Base-by-base conservation (phyloP, 2,329 filamentous ascomycete genomes). In the Colletotrichum truncatum region DNA sequence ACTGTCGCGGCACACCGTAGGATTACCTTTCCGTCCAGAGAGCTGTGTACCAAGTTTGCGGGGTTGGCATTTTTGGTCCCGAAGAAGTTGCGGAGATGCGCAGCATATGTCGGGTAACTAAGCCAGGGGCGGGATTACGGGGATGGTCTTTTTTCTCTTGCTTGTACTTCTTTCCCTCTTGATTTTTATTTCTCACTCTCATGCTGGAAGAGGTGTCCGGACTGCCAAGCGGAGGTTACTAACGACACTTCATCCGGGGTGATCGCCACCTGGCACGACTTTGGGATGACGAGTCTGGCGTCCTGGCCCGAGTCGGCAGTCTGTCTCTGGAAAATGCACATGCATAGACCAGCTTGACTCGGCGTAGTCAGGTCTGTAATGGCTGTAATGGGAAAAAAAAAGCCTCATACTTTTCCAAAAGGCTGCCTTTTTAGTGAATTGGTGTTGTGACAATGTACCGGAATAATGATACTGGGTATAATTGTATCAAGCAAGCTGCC, bases 81-180 rank as follows among this genome's bases (percentile, higher is more conserved):
- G 14, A 36, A 36, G 41, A 57, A n/a, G 52, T 7, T 11, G 12
- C 23, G 54, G 34, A 34, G 26, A 38, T 34, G 43, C n/a, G 43
- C 32, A 14, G n/a, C 57, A 36, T 34, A 14, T 36, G 28, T 43
- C 34, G 36, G 49, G 16, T 28, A 56, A 45, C 34, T 14, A 23
- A 36, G 39, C 30, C n/a, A 25, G 26, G 6, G 30, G 18, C 36
- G 23, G 38, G 14, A 2, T 30, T 21, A 16, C 16, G 16, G 26
- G 18, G 16, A 28, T 52, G 10, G 11, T 26, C 49, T 56, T 56
- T 14, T 58, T 25, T 51, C 39, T 46, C 36, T 45, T 58, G 54
- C 54, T 45, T 66, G 59, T 61, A 52, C 59, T 62, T 55, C 56
- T 61, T 43, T 51, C 41, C 32, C 48, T 63, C 21, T 46, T 39